Percentiles rank a stretch among this genome's conserved stretches.
Evolutionary conservation across 306 rosid genomes (phyloP).

Genomic region (Castanospermum australe): DNA sequence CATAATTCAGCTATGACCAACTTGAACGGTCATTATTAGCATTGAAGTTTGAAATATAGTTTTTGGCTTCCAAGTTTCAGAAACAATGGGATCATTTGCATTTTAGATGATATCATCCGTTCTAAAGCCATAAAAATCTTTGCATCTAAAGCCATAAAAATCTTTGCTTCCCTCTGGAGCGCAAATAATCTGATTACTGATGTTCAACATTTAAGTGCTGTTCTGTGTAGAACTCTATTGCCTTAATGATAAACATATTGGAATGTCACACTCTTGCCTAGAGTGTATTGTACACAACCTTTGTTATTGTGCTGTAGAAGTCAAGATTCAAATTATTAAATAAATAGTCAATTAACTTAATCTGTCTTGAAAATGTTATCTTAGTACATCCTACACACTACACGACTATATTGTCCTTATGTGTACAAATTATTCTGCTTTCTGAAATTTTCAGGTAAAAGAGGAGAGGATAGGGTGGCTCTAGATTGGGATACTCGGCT

Average conservation of each 20-base stretch:
- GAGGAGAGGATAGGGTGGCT: slow-evolving; percentile 71
- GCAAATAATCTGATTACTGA: background rate
- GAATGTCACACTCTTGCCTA: background rate
- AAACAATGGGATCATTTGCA: background rate
- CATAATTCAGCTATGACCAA: background rate
- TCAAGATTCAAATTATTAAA: background rate
- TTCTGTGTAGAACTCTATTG: background rate
- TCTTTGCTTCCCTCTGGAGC: background rate
- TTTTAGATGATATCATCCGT: background rate
- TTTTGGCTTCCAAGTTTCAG: background rate
- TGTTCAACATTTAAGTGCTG: background rate
- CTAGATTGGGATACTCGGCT: slow-evolving; percentile 85
- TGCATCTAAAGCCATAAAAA: background rate
- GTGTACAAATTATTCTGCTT: background rate
- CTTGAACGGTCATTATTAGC: background rate
- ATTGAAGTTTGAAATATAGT: background rate
- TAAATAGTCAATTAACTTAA: background rate
- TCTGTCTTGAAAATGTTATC: background rate
- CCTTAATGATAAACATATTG: background rate
- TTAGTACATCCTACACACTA: background rate
- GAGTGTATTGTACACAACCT: background rate
- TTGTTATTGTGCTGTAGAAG: background rate
- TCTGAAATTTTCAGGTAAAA: slow-evolving; percentile 55
- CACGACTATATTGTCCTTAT: background rate
- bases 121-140: background rate